phyloP scores from a whole-genome alignment of 2,329 filamentous ascomycete genomes.

The Pyrenophora seminiperda region DNA sequence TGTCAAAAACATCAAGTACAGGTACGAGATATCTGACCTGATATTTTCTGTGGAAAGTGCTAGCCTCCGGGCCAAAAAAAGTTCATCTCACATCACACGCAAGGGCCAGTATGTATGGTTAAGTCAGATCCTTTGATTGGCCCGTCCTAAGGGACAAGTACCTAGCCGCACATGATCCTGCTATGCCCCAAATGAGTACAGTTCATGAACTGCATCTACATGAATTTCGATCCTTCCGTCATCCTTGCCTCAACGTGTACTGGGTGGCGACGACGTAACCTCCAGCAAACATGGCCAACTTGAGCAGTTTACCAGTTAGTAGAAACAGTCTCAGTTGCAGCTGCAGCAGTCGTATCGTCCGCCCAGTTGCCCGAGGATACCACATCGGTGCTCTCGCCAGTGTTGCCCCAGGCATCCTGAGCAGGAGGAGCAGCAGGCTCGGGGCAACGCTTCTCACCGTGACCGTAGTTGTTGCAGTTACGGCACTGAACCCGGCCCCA shows the following conservation, averaged over 20 bases:
- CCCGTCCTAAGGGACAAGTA: neutral
- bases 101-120: too few relatives aligned
- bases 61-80: too few relatives aligned
- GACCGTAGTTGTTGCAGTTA: conserved; percentile 59
- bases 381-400: conserved; percentile 22
- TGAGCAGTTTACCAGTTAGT: conserved; percentile 16
- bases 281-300: conserved; percentile 3
- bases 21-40: too few relatives aligned
- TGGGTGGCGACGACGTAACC: neutral
- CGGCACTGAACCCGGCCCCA: conserved; percentile 64
- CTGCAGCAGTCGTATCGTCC: conserved; percentile 18
- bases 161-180: conserved; percentile 1
- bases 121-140: too few relatives aligned
- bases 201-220: neutral
- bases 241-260: conserved; percentile 1
- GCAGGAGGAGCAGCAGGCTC: conserved; percentile 37
- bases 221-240: neutral
- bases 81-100: too few relatives aligned
- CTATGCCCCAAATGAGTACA: neutral
- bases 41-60: too few relatives aligned
- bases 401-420: conserved; percentile 31
- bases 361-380: conserved; percentile 23
- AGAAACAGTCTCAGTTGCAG: neutral
- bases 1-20: too few relatives aligned
- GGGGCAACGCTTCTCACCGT: conserved; percentile 50